Evolutionary conservation across 257 asterid genomes (phyloP).

Genomic region (Solanum gracilifrons): DNA sequence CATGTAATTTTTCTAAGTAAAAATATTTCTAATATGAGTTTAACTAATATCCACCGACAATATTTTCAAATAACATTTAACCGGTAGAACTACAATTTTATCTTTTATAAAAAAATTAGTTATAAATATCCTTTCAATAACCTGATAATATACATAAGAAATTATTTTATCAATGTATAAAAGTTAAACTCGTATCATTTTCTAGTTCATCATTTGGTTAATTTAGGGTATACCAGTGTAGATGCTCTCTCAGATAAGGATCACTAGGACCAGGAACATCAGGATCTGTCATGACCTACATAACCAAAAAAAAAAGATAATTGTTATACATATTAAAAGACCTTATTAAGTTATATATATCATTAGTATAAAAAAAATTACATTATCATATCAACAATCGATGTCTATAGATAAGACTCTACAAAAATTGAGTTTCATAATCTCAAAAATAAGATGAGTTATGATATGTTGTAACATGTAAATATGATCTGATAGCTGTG

Average conservation of each 20-base stretch:
- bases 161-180: neutral
- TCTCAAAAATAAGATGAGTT: neutral
- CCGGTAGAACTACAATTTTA: rapidly evolving
- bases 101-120: neutral
- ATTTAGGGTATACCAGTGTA: constrained; percentile 46
- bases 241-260: constrained; percentile 74
- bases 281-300: constrained; percentile 81
- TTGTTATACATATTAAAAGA: neutral
- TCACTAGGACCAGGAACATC: constrained; percentile 95
- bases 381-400: neutral
- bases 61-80: neutral
- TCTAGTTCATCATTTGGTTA: neutral
- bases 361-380: neutral
- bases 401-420: neutral
- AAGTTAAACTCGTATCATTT: neutral
- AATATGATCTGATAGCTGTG: neutral
- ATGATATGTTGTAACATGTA: neutral
- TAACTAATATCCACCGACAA: neutral
- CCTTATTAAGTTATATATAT: neutral
- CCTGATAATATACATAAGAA: neutral
- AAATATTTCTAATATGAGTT: neutral
- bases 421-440: neutral
- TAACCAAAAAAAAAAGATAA: neutral
- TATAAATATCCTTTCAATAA: neutral
- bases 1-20: neutral